Evolutionary conservation across 1,284 basidiomycete genomes (phyloP).

Genomic region (Pascua guehoae): DNA sequence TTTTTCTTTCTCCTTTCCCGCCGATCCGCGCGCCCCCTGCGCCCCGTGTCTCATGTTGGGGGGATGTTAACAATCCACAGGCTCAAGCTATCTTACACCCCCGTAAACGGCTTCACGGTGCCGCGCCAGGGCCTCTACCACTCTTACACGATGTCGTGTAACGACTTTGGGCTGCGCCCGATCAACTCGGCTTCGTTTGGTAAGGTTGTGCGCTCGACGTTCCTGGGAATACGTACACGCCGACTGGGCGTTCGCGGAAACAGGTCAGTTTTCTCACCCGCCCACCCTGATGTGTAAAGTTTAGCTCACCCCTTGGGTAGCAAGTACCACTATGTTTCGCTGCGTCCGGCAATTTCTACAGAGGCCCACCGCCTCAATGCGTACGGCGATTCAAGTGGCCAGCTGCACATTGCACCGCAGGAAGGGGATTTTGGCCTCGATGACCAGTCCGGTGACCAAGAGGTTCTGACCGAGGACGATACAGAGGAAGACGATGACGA

Average conservation of each 20-base stretch:
- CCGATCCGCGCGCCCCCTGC: background rate
- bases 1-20: background rate
- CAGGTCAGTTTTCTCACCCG: conserved; percentile 44
- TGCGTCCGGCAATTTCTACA: conserved; percentile 76
- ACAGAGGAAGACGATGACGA: conserved; percentile 37
- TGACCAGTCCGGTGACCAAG: conserved; percentile 13
- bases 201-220: conserved; percentile 86
- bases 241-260: conserved; percentile 85
- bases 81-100: conserved; percentile 37
- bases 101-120: conserved; percentile 29
- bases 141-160: conserved; percentile 79
- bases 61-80: conserved; percentile 11
- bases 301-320: conserved; percentile 8
- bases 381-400: conserved; percentile 58
- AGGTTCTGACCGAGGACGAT: conserved; percentile 24
- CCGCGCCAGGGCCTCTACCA: conserved; percentile 88
- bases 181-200: conserved; percentile 92
- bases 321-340: conserved; percentile 51
- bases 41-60: background rate
- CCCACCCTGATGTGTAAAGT: background rate
- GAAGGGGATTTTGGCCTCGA: conserved; percentile 17
- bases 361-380: conserved; percentile 87
- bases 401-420: conserved; percentile 21
- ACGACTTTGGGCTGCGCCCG: conserved; percentile 53
- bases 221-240: conserved; percentile 88